Percentiles rank a stretch among this genome's conserved stretches.
phyloP scores from a whole-genome alignment of 1,284 basidiomycete species.

The Cronartium ribicola region DNA sequence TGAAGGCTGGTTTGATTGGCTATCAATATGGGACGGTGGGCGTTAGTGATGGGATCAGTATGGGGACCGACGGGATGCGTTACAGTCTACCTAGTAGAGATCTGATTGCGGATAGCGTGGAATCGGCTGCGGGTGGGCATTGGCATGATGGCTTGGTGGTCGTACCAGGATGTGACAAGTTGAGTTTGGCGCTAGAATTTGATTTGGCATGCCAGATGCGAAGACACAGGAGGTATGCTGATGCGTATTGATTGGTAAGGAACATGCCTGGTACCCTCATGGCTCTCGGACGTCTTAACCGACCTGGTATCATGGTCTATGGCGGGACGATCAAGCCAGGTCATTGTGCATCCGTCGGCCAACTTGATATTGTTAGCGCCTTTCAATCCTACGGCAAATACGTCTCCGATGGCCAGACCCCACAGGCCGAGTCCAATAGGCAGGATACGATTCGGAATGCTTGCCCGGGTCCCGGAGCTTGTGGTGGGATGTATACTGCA shows the following conservation, averaged over 20 bases:
- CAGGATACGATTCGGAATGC: constrained; percentile 78
- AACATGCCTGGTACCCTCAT: constrained; percentile 96
- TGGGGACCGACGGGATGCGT: constrained; percentile 83
- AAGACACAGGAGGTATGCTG: too few species aligned
- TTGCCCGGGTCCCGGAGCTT: constrained; percentile 91
- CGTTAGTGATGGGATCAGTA: constrained; percentile 95
- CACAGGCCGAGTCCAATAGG: constrained; percentile 63
- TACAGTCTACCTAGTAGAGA: constrained; percentile 85
- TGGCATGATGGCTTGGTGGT: constrained; percentile 98
- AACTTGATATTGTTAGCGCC: constrained; percentile 85
- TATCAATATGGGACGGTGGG: constrained; percentile 97
- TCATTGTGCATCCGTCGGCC: constrained; percentile 66
- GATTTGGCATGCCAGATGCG: too few species aligned
- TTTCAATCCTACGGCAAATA: constrained; percentile 94
- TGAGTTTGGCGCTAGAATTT: background rate
- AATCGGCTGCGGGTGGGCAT: constrained; percentile 80
- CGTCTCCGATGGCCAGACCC: constrained; percentile 78
- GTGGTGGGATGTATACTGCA: constrained; percentile 72
- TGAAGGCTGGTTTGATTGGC: constrained; percentile 71
- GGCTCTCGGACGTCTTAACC: constrained; percentile 84
- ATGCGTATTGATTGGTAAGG: background rate
- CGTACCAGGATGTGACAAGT: constrained; percentile 89
- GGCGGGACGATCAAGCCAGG: constrained; percentile 90
- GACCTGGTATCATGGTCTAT: constrained; percentile 93
- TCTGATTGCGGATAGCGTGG: constrained; percentile 73